Conservation (phyloP, 805 yeast species). For the Clavispora carvajalis region DNA sequence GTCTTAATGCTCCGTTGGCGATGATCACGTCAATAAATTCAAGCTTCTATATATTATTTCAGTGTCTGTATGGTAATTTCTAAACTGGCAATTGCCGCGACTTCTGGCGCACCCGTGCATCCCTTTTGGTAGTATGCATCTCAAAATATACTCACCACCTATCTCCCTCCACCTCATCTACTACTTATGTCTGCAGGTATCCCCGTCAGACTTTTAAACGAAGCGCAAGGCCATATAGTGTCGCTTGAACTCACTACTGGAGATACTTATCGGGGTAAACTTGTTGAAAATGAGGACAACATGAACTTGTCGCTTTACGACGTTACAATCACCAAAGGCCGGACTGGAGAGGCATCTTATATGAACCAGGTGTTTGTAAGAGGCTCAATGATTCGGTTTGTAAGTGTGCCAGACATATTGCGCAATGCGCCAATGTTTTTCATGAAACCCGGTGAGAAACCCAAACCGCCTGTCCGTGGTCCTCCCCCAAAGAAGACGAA, state of each 20-base stretch:
- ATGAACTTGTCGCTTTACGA: constrained; percentile 88
- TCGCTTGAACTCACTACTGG: constrained; percentile 82
- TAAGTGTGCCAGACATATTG: constrained; percentile 84
- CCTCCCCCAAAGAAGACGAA: constrained; percentile 40
- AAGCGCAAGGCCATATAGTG: constrained; percentile 83
- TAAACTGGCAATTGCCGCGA: no score
- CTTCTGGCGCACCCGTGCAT: no score
- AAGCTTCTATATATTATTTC: no score
- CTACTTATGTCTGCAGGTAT: constrained; percentile 73
- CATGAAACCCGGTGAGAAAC: constrained; percentile 50
- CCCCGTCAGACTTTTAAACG: constrained; percentile 82
- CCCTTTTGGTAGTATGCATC: no score
- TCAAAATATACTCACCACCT: no score
- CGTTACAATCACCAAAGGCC: constrained; percentile 63
- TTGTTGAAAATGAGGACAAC: constrained; percentile 83
- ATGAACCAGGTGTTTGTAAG: constrained; percentile 84
- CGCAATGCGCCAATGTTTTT: constrained; percentile 85
- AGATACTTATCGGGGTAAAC: constrained; percentile 80
- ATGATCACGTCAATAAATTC: no score
- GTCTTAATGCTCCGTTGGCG: no score
- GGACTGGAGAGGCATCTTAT: constrained; percentile 67
- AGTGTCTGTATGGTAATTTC: no score
- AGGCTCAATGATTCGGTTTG: constrained; percentile 83
- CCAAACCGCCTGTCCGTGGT: constrained; percentile 68
- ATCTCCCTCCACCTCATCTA: no score